Base-by-base conservation (phyloP, 495 filamentous ascomycete species). In the Podospora appendiculata region DNA sequence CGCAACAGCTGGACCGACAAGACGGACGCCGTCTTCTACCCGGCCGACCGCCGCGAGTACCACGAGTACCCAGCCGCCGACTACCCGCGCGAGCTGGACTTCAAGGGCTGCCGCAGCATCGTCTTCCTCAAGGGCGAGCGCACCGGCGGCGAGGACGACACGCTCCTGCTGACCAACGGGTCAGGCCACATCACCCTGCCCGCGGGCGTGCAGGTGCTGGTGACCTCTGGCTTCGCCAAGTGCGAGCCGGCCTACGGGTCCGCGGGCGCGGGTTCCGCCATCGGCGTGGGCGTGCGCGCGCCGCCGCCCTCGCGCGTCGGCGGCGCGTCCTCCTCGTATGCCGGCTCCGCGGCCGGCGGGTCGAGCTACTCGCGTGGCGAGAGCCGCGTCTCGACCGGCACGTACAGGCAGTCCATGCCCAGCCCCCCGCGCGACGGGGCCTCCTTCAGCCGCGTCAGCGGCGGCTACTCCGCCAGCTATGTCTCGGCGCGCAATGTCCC, bases 141-240 rank as follows among this genome's bases (percentile, higher is more conserved):
- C 18, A 42, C 35, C 12, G 48, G 55, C 33, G n/a, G 32, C 39
- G 45, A 43, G 38, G 40, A 47, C 41, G 58, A 64, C 47, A 39
- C 59, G 12, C 47, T 64, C 11, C 51, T 64, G 39, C 43, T 59
- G 35, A 41, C 51, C 39, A 38, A 54, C 11, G 58, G 61, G 32
- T 52, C 51, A 16, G 61, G 61, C 56, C 53, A 56, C 58, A 56
- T 64, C 55, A 48, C 56, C n/a, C 58, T 64, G 36, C 61, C 61
- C 13, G 50, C 58, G 16, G 52, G 52, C 47, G 61, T 64, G 10
- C 51, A 53, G 47, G 54, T 64, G 13, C 33, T 54, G 36, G 58
- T 61, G 48, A n/a, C 32, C n/a, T 45, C 32, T 6, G 61, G 61
- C 42, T 56, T 44, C 48, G 52, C 49, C 51, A 51, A 48, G 41